phyloP scores from a whole-genome alignment of 1,284 basidiomycete species.

The Sporisorium exsertum region DNA sequence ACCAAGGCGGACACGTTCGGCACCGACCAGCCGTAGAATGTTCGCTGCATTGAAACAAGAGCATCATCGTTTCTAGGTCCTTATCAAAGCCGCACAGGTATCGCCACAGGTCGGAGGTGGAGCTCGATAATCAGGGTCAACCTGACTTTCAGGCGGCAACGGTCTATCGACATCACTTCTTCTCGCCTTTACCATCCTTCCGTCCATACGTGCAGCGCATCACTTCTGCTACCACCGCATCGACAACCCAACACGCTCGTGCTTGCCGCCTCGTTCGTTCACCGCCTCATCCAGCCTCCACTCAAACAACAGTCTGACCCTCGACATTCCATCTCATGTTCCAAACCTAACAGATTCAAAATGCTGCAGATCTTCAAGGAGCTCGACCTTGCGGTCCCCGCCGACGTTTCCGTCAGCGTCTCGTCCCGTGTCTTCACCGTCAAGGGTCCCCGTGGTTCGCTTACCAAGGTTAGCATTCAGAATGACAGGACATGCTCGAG shows the following conservation, averaged over 20 bases:
- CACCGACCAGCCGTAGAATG: neutral
- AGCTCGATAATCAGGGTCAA: neutral
- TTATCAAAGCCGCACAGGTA: neutral
- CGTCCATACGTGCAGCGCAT: neutral
- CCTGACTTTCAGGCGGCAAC: neutral
- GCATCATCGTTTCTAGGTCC: neutral
- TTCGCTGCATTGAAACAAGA: neutral
- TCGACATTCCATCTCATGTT: neutral
- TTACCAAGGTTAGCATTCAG: conserved; percentile 66
- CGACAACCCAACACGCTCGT: conserved; percentile 2
- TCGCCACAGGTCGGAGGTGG: neutral
- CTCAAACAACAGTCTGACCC: conserved; percentile 10
- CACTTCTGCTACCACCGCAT: neutral
- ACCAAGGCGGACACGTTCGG: neutral
- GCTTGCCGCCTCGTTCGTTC: conserved; percentile 2
- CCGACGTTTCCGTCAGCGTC: conserved; percentile 60
- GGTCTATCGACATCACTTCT: neutral
- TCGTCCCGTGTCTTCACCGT: conserved; percentile 66
- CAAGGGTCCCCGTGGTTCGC: conserved; percentile 68
- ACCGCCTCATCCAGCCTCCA: too few species aligned
- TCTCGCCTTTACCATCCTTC: neutral
- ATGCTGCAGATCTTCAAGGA: conserved; percentile 70
- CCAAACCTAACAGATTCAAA: conserved; percentile 29
- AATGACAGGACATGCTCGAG: neutral
- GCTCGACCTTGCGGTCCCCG: conserved; percentile 67